Conservation (phyloP, 2,329 filamentous ascomycete species). For the Cordyceps farinosa region DNA sequence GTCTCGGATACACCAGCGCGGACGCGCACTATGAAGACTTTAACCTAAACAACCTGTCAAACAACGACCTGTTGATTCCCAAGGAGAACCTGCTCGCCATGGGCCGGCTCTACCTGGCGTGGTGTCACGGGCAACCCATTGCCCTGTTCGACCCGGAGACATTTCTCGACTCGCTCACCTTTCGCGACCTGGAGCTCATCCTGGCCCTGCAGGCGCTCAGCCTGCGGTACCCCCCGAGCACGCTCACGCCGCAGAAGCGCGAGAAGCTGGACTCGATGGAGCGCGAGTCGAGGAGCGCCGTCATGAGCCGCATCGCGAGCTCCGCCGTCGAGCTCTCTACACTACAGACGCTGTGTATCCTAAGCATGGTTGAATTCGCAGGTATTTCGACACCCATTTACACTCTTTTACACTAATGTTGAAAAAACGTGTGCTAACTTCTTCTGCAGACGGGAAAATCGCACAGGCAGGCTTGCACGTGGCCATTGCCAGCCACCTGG, state of each 20-base stretch:
- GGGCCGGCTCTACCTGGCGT: slow-evolving; percentile 40
- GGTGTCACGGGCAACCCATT: slow-evolving; percentile 48
- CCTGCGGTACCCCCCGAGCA: slow-evolving; percentile 36
- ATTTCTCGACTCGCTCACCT: slow-evolving; percentile 38
- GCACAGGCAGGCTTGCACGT: slow-evolving; percentile 25
- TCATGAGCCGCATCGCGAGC: slow-evolving; percentile 34
- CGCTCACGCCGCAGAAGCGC: slow-evolving; percentile 19
- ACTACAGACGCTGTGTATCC: slow-evolving; percentile 35
- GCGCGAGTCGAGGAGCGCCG: slow-evolving; percentile 24
- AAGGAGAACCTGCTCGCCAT: slow-evolving; percentile 19
- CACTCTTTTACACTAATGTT: slow-evolving; percentile 8
- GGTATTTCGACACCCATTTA: slow-evolving; percentile 22
- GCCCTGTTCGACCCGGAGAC: slow-evolving; percentile 41
- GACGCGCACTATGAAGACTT: neutral
- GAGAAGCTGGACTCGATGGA: slow-evolving; percentile 18
- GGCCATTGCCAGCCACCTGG: slow-evolving; percentile 24
- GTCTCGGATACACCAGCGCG: neutral
- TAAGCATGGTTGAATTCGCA: slow-evolving; percentile 36
- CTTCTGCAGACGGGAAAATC: slow-evolving; percentile 23
- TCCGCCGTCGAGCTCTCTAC: slow-evolving; percentile 36
- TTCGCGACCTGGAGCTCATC: slow-evolving; percentile 35
- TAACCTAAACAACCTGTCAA: neutral
- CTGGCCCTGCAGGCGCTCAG: slow-evolving; percentile 38
- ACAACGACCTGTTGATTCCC: neutral
- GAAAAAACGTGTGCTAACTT: no score